Percentiles rank a stretch among this genome's conserved stretches.
These are phyloP conservation scores for Chlorociboria aeruginascens DNA, from an alignment of 495 filamentous ascomycete genomes.

Conservation along the genomic window DNA sequence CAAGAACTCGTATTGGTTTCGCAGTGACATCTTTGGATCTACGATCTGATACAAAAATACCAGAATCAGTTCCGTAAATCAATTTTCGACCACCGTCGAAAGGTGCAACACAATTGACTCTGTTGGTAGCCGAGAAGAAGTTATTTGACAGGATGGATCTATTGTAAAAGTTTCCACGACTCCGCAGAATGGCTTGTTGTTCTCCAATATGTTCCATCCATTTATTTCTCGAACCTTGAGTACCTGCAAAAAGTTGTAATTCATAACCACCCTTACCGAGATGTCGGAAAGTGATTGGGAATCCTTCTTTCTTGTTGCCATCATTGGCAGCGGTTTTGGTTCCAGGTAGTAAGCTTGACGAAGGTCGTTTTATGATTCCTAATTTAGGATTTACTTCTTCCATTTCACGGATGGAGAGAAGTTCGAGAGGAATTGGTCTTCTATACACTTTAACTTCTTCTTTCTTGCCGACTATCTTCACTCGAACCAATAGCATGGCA, in stretches of 20 bases:
- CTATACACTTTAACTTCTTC: slow-evolving; percentile 92
- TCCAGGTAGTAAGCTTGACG: slow-evolving; percentile 74
- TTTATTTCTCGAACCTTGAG: slow-evolving; percentile 70
- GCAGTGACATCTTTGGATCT: slow-evolving; percentile 65
- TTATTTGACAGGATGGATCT: slow-evolving; percentile 72
- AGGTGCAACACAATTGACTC: slow-evolving; percentile 88
- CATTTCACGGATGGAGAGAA: slow-evolving; percentile 91
- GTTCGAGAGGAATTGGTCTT: slow-evolving; percentile 88
- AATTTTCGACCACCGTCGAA: slow-evolving; percentile 87
- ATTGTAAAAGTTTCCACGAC: slow-evolving; percentile 87
- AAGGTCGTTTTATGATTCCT: slow-evolving; percentile 76
- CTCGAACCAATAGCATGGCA: slow-evolving; percentile 76
- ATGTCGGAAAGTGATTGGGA: slow-evolving; percentile 96
- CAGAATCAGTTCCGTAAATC: slow-evolving; percentile 84
- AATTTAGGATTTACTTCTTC: slow-evolving; percentile 78
- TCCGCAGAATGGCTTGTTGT: slow-evolving; percentile 74
- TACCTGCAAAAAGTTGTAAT: slow-evolving; percentile 75
- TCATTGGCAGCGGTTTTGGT: slow-evolving; percentile 39
- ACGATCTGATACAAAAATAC: slow-evolving; percentile 84
- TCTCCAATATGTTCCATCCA: slow-evolving; percentile 93
- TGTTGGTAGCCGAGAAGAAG: slow-evolving; percentile 71
- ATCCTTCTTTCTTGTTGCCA: slow-evolving; percentile 56
- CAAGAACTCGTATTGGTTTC: slow-evolving; percentile 73
- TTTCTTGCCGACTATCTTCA: slow-evolving; percentile 82
- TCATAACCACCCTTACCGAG: slow-evolving; percentile 95